These are phyloP conservation scores for Fraxinus pennsylvanica DNA, from an alignment of 257 asterid species.

Conservation along the genomic window DNA sequence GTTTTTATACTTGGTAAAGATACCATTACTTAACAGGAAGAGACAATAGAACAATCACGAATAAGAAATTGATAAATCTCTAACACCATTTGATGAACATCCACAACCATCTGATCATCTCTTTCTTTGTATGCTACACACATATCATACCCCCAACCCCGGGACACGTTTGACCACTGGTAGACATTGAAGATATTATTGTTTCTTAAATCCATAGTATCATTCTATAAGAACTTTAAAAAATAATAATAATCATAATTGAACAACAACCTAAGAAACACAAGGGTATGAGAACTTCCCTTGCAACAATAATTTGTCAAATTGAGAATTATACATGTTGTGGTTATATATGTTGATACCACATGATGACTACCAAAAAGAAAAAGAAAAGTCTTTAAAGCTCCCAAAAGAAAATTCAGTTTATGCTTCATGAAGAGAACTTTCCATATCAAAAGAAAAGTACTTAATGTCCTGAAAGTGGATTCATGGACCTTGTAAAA, in stretches of 20 bases:
- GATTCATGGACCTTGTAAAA: neutral
- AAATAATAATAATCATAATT: neutral
- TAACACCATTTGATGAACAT: too few species aligned
- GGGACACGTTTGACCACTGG: too few species aligned
- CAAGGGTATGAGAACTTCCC: neutral
- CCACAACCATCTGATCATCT: too few species aligned
- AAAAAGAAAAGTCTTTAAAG: neutral
- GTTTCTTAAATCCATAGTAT: too few species aligned
- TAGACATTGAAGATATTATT: neutral
- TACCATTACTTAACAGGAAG: neutral
- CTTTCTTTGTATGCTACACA: too few species aligned
- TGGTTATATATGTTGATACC: neutral
- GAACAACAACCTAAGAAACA: neutral
- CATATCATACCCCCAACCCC: too few species aligned
- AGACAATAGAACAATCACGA: too few species aligned
- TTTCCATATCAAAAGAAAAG: neutral
- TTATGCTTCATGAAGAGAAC: neutral
- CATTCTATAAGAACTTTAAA: neutral
- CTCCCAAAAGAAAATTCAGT: neutral
- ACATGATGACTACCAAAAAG: neutral
- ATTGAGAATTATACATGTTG: neutral
- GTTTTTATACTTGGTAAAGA: neutral
- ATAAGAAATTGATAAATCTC: too few species aligned
- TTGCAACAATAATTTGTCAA: neutral
- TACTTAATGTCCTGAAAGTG: neutral